These are phyloP conservation scores for Coemansia sp. DNA, from an alignment of 192 early-diverging fungal genomes.

Conservation along the genomic window DNA sequence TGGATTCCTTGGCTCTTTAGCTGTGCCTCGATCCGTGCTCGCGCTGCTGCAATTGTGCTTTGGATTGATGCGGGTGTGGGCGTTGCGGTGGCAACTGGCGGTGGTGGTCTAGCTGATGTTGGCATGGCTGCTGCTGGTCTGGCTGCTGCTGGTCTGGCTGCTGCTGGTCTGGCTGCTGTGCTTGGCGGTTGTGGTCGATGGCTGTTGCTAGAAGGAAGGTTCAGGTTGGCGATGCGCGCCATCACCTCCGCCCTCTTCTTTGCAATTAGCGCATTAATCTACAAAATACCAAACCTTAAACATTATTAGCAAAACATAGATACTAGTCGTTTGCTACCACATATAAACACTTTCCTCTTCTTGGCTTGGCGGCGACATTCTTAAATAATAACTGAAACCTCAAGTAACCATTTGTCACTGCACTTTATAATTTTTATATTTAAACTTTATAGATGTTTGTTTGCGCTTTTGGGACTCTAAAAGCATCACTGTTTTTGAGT, in stretches of 20 bases:
- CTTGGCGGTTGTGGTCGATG: background rate
- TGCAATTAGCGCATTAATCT: slow-evolving; percentile 43
- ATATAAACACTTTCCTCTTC: slow-evolving; percentile 2
- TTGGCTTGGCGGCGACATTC: slow-evolving; percentile 4
- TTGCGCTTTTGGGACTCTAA: background rate
- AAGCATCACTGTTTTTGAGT: background rate
- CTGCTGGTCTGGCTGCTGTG: background rate
- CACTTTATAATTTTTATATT: background rate
- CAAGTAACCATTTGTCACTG: background rate
- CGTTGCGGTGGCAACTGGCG: background rate
- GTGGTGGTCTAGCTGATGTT: background rate
- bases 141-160: background rate
- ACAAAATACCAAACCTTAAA: background rate
- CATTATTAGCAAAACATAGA: background rate
- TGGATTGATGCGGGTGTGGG: slow-evolving; percentile 16
- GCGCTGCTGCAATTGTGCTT: slow-evolving; percentile 36
- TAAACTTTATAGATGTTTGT: background rate
- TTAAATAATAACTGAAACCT: background rate
- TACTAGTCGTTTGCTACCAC: background rate
- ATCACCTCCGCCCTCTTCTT: slow-evolving; percentile 65
- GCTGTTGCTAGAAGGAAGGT: slow-evolving; percentile 20
- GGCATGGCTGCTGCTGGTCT: background rate
- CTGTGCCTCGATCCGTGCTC: slow-evolving; percentile 36
- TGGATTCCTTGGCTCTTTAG: slow-evolving; percentile 20
- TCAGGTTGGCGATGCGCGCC: slow-evolving; percentile 64